Conservation (phyloP, 1,284 basidiomycete genomes). For the Sporisorium sorghi region DNA sequence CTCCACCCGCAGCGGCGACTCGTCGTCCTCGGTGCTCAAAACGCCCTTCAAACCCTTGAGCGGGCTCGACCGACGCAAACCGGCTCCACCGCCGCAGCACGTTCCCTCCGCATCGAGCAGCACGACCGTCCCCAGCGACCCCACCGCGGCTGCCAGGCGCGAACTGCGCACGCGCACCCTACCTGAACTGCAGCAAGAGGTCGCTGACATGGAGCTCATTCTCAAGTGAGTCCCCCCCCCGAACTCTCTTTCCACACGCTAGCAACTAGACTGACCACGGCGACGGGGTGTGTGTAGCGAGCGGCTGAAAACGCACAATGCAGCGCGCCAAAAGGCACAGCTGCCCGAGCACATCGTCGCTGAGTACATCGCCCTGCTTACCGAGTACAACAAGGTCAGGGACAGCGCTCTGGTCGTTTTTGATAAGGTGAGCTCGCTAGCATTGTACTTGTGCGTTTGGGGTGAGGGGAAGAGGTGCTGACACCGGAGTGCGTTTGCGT, state of each 20-base stretch:
- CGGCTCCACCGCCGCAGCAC: background rate
- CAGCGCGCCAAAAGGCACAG: conserved; percentile 5
- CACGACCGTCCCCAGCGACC: background rate
- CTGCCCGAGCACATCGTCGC: conserved; percentile 28
- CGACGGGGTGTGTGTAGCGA: conserved; percentile 9
- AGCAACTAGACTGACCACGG: background rate
- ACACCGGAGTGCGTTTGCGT: background rate
- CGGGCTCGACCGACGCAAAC: conserved; percentile 18
- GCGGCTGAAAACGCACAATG: conserved; percentile 28
- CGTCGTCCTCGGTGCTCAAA: conserved; percentile 19
- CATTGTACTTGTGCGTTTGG: background rate
- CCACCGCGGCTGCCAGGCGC: background rate
- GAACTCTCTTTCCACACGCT: background rate
- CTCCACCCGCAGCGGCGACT: conserved; percentile 5
- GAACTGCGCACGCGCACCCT: conserved; percentile 17
- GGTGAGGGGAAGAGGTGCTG: background rate
- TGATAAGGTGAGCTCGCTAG: conserved; percentile 32
- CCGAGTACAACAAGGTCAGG: conserved; percentile 46
- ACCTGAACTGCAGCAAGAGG: conserved; percentile 26
- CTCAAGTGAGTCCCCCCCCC: conserved; percentile 30
- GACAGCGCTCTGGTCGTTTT: conserved; percentile 36
- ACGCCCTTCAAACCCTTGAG: conserved; percentile 33
- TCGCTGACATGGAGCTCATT: conserved; percentile 26
- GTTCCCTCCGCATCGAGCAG: background rate
- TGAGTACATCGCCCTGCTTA: conserved; percentile 37